Conservation (phyloP, 1,139 yeast genomes). For the Saccharomyces hybrid region DNA sequence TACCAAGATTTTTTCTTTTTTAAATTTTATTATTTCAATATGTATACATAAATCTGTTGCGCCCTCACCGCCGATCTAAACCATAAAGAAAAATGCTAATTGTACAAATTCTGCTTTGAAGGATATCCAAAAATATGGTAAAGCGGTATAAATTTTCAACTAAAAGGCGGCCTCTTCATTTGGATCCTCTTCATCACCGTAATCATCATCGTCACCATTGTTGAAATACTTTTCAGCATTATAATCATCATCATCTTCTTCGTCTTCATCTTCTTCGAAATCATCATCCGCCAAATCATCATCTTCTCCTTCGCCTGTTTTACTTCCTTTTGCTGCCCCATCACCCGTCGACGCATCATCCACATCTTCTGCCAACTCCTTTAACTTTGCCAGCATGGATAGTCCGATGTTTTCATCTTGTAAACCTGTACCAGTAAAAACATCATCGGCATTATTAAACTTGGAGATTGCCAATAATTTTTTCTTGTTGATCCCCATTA, state of each 20-base stretch:
- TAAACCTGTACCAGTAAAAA: constrained; percentile 23
- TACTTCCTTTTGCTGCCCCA: constrained; percentile 59
- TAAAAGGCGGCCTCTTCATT: constrained; percentile 65
- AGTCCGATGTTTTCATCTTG: constrained; percentile 36
- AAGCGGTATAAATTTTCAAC: constrained; percentile 6
- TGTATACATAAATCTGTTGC: not conserved
- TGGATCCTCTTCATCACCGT: constrained; percentile 45
- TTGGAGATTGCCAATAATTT: constrained; percentile 47
- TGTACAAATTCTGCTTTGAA: not conserved
- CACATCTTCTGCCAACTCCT: constrained; percentile 52
- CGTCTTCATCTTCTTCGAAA: constrained; percentile 61
- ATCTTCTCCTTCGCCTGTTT: constrained; percentile 69
- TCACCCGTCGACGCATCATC: constrained; percentile 49
- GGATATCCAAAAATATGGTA: not conserved
- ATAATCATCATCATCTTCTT: constrained; percentile 67
- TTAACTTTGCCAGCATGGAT: constrained; percentile 51
- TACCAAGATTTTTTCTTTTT: not conserved
- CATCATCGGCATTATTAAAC: constrained; percentile 42
- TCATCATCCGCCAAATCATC: constrained; percentile 62
- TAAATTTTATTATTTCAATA: not conserved
- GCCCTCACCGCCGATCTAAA: not conserved
- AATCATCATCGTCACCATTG: constrained; percentile 49
- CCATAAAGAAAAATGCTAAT: not conserved
- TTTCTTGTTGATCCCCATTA: constrained; percentile 60
- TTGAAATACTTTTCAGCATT: constrained; percentile 71